Percentiles rank a stretch among this genome's conserved stretches.
Conservation (phyloP, 805 yeast species). For the Dipodascus albidus region DNA sequence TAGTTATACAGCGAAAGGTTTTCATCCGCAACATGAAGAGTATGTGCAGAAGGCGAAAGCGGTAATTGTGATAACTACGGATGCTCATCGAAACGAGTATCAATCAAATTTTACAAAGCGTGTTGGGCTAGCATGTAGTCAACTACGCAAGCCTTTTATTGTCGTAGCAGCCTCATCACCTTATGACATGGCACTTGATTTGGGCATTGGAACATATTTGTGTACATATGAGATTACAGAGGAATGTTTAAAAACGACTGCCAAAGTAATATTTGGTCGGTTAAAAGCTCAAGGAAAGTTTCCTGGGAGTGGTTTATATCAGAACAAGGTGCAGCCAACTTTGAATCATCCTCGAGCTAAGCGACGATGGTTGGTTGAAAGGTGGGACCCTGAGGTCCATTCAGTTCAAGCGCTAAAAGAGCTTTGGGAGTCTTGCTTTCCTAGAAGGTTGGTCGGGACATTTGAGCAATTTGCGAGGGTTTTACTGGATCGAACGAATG, state of each 20-base stretch:
- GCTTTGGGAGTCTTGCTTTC: slow-evolving; percentile 32
- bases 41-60: slow-evolving; percentile 41
- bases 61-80: slow-evolving; percentile 36
- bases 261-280: slow-evolving; percentile 43
- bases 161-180: slow-evolving; percentile 54
- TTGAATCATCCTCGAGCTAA: slow-evolving; percentile 3
- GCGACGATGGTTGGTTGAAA: slow-evolving; percentile 45
- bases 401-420: slow-evolving; percentile 39
- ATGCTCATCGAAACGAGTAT: slow-evolving; percentile 47
- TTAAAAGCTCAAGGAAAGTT: slow-evolving; percentile 40
- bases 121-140: slow-evolving; percentile 41
- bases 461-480: slow-evolving; percentile 13
- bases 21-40: slow-evolving; percentile 43
- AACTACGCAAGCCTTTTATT: slow-evolving; percentile 38
- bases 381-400: slow-evolving; percentile 33
- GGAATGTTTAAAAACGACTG: slow-evolving; percentile 38
- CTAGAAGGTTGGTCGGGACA: slow-evolving; percentile 15
- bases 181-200: slow-evolving; percentile 46
- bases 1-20: slow-evolving; percentile 40
- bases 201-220: slow-evolving; percentile 41
- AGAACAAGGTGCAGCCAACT: slow-evolving; percentile 12
- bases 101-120: slow-evolving; percentile 52
- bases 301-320: slow-evolving; percentile 36
- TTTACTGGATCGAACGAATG: slow-evolving; percentile 20
- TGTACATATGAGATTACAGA: slow-evolving; percentile 52